Conservation (phyloP, 495 filamentous ascomycete genomes). For the Hypoxylon lenormandii region DNA sequence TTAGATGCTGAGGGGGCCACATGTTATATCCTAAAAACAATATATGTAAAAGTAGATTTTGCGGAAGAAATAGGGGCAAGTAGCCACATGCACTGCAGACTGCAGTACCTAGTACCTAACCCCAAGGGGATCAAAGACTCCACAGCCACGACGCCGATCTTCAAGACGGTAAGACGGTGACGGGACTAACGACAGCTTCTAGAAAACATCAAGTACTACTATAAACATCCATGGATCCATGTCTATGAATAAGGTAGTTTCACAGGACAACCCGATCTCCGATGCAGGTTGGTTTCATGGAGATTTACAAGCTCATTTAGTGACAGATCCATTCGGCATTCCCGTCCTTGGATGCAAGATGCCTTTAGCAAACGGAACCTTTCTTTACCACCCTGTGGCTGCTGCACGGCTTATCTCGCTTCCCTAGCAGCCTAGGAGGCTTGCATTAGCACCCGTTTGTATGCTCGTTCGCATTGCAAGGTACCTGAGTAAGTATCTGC, state of each 20-base stretch:
- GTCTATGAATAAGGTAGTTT: neutral
- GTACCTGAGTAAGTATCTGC: slow-evolving; percentile 18
- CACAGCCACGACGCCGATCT: slow-evolving; percentile 25
- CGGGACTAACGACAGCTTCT: slow-evolving; percentile 31
- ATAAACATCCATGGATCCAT: neutral
- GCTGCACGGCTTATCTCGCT: slow-evolving; percentile 37
- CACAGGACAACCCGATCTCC: slow-evolving; percentile 19
- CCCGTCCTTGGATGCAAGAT: slow-evolving; percentile 19
- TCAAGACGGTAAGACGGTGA: slow-evolving; percentile 19
- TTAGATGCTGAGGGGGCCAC: slow-evolving; percentile 31
- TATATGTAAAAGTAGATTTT: slow-evolving; percentile 8
- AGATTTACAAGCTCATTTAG: neutral
- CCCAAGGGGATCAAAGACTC: too few species aligned
- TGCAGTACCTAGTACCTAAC: too few species aligned
- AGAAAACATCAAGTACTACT: slow-evolving; percentile 17
- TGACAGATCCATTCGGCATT: slow-evolving; percentile 17
- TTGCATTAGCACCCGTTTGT: slow-evolving; percentile 26
- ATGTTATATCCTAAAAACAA: slow-evolving; percentile 24
- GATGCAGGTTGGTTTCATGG: neutral
- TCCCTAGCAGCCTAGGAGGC: too few species aligned
- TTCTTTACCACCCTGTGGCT: slow-evolving; percentile 20
- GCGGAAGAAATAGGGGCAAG: slow-evolving; percentile 14
- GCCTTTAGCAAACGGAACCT: slow-evolving; percentile 22
- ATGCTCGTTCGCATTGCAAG: too few species aligned
- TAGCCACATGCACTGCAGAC: too few species aligned